These are phyloP conservation scores for Tanacetum coccineum DNA, from an alignment of 129 eudicot genomes.

Conservation along the genomic window DNA sequence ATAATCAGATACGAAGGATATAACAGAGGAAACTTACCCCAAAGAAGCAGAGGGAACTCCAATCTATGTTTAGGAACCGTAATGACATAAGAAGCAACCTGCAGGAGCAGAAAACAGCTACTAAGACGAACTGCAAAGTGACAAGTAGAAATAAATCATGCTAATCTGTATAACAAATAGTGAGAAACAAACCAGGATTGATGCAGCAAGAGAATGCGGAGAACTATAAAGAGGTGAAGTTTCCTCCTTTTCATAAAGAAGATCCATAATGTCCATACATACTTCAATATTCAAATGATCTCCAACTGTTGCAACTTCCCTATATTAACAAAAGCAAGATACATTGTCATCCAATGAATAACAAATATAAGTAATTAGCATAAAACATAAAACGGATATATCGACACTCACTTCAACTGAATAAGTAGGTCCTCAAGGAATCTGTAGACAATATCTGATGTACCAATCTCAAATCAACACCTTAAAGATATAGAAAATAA, in stretches of 20 bases:
- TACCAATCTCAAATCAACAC: constrained; percentile 75
- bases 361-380: not conserved
- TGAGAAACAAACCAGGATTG: constrained; percentile 47
- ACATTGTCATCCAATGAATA: not conserved
- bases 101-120: constrained; percentile 17
- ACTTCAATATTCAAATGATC: constrained; percentile 53
- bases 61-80: constrained; percentile 60
- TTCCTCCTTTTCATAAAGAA: constrained; percentile 70
- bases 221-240: constrained; percentile 44
- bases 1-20: constrained; percentile 2
- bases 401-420: constrained; percentile 49
- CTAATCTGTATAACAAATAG: not conserved
- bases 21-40: constrained; percentile 55
- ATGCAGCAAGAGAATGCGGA: constrained; percentile 62
- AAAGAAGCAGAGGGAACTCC: constrained; percentile 81
- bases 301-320: constrained; percentile 68
- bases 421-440: constrained; percentile 56
- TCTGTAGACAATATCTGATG: constrained; percentile 46
- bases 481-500: constrained; percentile 27
- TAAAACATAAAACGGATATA: constrained; percentile 2
- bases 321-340: constrained; percentile 20
- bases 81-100: constrained; percentile 69
- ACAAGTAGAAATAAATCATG: constrained; percentile 17
- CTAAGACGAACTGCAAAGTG: constrained; percentile 4
- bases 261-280: constrained; percentile 86